Evolutionary conservation across 345 rosid genomes (phyloP), one percentile per base, ranked within the genome.

Genomic region (Citrus medica): DNA sequence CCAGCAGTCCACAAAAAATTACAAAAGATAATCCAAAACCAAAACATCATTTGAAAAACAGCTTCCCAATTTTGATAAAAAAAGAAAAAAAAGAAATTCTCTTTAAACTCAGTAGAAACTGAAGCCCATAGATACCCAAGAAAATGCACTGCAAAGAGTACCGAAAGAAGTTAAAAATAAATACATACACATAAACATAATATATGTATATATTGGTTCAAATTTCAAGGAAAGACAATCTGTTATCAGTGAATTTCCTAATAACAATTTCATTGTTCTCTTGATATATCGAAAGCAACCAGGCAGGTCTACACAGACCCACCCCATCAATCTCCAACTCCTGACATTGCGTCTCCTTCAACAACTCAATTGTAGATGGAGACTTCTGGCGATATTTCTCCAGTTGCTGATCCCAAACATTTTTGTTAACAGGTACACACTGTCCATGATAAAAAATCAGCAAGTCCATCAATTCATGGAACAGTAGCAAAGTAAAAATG

Each of bases 321-420:
- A 93, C 96, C 92, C 89, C 92, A 79, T 79, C 77, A 78, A 91
- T 27, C 40, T 78, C 82, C 86, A 93, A 76, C 74, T 85, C 86
- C 73, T 51, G 69, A 83, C 96, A 90, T 2, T 82, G 84, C 46
- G 79, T 82, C 38, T 64, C 81, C 55, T 78, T 71, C 71, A 93
- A 91, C 81, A 93, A 83, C 68, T 90, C 94, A 83, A 93, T 93
- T 2, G 14, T 79, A 13, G 90, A 84, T 9, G 93, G 94, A 79
- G 83, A 83, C 78, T 86, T 90, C 79, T 76, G 84, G 38, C 58
- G 79, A 53, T 81, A 83, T 86, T 87, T 89, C 76, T 84, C 83
- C 48, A 86, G 79, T 58, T 88, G 86, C 46, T 19, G 40, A 70
- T 78, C 75, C 98, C 98, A 93, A 67, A 86, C 93, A 8, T 67